phyloP scores from a whole-genome alignment of 331 rosid species.

The Arachis monticola region DNA sequence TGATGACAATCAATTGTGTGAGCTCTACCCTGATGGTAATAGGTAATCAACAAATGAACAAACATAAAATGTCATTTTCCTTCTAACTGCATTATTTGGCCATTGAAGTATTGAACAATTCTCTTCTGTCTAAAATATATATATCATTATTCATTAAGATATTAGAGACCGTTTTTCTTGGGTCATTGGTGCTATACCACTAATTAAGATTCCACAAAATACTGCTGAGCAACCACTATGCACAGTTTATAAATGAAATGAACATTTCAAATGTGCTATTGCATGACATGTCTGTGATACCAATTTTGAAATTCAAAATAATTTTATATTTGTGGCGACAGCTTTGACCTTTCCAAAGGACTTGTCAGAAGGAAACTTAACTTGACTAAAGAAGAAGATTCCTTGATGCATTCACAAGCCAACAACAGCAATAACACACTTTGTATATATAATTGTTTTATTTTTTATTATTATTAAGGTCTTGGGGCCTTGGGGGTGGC shows the following conservation, averaged over 20 bases:
- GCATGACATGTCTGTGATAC: slow-evolving; percentile 28
- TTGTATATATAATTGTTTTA: slow-evolving; percentile 24
- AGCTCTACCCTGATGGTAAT: slow-evolving; percentile 96
- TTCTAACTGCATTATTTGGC: no score
- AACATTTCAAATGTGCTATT: slow-evolving; percentile 4
- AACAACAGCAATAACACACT: slow-evolving; percentile 32
- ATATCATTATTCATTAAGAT: no score
- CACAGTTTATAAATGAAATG: background rate
- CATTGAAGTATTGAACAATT: no score
- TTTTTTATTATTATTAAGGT: background rate
- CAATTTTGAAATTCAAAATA: slow-evolving; percentile 17
- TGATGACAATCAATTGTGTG: slow-evolving; percentile 83
- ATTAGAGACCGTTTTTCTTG: no score
- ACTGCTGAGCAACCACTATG: no score
- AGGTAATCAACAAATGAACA: slow-evolving; percentile 46
- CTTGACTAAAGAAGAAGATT: slow-evolving; percentile 45
- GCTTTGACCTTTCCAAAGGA: slow-evolving; percentile 87
- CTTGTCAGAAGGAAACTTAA: slow-evolving; percentile 69
- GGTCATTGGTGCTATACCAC: no score
- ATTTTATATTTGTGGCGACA: slow-evolving; percentile 47
- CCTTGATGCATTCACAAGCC: slow-evolving; percentile 21
- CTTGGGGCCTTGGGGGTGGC: background rate
- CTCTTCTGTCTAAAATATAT: no score
- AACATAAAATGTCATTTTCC: background rate
- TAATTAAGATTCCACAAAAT: no score